Percentiles rank a stretch among this genome's conserved stretches.
These are phyloP conservation scores for Calendula officinalis DNA, from an alignment of 129 eudicot species.

Conservation along the genomic window DNA sequence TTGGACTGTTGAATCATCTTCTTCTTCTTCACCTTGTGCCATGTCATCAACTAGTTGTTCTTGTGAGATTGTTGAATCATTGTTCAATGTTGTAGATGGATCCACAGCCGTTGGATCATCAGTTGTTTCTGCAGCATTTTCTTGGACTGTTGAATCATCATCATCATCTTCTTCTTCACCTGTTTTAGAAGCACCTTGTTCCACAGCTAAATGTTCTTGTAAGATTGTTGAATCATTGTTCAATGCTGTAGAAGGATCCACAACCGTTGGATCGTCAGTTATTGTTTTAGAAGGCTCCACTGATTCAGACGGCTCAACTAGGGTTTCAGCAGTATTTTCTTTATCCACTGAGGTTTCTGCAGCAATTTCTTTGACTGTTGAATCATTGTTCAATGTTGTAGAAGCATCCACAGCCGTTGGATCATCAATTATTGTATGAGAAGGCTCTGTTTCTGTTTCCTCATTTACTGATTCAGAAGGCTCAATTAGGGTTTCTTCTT, in stretches of 20 bases:
- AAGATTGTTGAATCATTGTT: not conserved
- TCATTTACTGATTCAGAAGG: not conserved
- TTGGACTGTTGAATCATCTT: too few relatives aligned
- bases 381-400: not conserved
- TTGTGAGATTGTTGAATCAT: not conserved
- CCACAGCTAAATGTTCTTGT: not conserved
- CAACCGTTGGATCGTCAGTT: not conserved
- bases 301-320: too few relatives aligned
- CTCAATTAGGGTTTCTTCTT: too few relatives aligned
- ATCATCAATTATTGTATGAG: not conserved
- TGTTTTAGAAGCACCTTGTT: too few relatives aligned
- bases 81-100: not conserved
- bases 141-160: not conserved
- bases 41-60: not conserved
- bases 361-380: not conserved
- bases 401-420: too few relatives aligned
- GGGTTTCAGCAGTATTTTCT: too few relatives aligned
- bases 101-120: not conserved
- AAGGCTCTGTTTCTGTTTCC: conserved; percentile 8
- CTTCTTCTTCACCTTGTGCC: too few relatives aligned
- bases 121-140: not conserved
- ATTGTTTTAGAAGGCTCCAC: not conserved
- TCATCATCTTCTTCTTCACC: too few relatives aligned
- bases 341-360: too few relatives aligned
- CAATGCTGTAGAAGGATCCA: too few relatives aligned